phyloP scores from a whole-genome alignment of 2,329 filamentous ascomycete genomes.

The Teratosphaeria zuluensis region DNA sequence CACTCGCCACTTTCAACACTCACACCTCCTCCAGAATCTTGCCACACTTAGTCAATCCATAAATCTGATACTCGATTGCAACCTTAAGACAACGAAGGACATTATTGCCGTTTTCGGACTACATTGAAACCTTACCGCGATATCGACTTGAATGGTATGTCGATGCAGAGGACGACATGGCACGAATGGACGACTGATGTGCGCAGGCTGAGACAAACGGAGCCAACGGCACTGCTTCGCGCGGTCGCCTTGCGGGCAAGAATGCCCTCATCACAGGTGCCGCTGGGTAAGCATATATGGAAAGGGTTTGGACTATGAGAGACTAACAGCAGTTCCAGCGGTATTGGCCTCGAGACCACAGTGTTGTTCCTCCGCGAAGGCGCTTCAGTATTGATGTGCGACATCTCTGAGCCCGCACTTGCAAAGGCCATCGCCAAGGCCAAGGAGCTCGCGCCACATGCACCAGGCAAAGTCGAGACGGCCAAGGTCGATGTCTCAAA shows the following conservation, averaged over 20 bases:
- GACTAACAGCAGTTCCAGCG: conserved; percentile 41
- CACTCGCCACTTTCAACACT: not conserved
- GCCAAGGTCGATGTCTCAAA: conserved; percentile 71
- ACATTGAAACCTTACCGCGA: not conserved
- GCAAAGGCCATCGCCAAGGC: conserved; percentile 68
- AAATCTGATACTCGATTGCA: not conserved
- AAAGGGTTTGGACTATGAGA: not conserved
- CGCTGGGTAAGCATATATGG: conserved; percentile 52
- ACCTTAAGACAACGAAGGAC: not conserved
- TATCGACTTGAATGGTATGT: conserved; percentile 3
- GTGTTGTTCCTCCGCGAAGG: conserved; percentile 87
- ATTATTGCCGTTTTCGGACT: not conserved
- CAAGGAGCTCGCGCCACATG: conserved; percentile 50
- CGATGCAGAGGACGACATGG: not conserved
- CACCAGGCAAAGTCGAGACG: conserved; percentile 54
- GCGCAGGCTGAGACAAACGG: conserved; percentile 8
- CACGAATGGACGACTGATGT: conserved; percentile 3
- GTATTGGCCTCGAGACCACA: conserved; percentile 84
- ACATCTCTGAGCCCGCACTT: conserved; percentile 70
- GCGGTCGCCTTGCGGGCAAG: conserved; percentile 51
- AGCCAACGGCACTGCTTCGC: conserved; percentile 7
- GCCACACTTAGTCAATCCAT: not conserved
- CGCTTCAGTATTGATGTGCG: conserved; percentile 73
- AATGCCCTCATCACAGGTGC: conserved; percentile 74
- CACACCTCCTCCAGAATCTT: not conserved